phyloP scores from a whole-genome alignment of 257 asterid genomes.

The Verbascum thapsus region DNA sequence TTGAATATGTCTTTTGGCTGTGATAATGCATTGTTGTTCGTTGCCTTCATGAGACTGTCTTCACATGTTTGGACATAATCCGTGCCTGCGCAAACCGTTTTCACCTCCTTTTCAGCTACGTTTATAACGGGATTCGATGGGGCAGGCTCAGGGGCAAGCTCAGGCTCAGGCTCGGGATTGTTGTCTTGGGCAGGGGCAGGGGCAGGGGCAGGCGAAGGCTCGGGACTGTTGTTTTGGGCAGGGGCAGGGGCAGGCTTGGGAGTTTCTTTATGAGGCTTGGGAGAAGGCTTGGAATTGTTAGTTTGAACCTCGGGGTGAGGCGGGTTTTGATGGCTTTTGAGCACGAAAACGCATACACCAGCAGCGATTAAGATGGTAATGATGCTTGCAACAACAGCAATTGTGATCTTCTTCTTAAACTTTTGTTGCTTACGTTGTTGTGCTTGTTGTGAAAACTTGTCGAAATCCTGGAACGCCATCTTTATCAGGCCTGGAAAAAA shows the following conservation, averaged over 20 bases:
- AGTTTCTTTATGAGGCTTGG: no score
- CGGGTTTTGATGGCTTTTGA: neutral
- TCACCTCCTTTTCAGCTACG: slow-evolving; percentile 34
- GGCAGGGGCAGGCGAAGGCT: no score
- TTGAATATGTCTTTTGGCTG: slow-evolving; percentile 39
- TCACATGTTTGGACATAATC: slow-evolving; percentile 54
- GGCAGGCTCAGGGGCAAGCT: no score
- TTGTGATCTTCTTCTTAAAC: slow-evolving; percentile 34
- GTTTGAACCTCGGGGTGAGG: neutral
- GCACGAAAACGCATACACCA: slow-evolving; percentile 30
- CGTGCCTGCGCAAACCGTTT: slow-evolving; percentile 40
- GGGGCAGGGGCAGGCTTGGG: no score
- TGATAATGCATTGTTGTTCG: slow-evolving; percentile 29
- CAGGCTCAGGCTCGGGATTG: neutral
- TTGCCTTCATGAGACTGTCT: slow-evolving; percentile 39
- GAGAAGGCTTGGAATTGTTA: no score
- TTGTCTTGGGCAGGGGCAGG: neutral
- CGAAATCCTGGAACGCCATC: slow-evolving; percentile 85
- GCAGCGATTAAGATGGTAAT: slow-evolving; percentile 37
- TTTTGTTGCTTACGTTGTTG: slow-evolving; percentile 38
- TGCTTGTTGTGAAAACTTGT: slow-evolving; percentile 53
- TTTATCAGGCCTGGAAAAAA: slow-evolving; percentile 21
- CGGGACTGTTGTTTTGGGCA: no score
- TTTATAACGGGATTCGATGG: neutral
- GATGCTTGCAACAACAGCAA: slow-evolving; percentile 30